Percentiles rank a stretch among this genome's conserved stretches.
Conservation (phyloP, 129 eudicot genomes). For the carrot (Daucus carota) region DNA sequence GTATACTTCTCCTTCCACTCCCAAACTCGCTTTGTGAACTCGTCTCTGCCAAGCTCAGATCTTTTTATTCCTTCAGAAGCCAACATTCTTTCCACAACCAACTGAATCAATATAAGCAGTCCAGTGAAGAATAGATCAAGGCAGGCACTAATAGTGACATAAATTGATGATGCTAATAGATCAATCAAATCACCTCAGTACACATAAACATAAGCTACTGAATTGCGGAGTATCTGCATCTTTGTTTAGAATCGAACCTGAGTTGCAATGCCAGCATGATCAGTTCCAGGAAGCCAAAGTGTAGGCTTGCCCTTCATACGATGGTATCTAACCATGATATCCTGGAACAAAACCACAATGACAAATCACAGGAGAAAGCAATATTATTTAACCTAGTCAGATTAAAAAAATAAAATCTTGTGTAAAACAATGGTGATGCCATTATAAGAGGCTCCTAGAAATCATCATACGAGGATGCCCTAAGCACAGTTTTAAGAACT, state of each 20-base stretch:
- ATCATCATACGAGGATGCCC: neutral
- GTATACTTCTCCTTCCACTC: conserved; percentile 93
- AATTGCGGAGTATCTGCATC: neutral
- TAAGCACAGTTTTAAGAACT: neutral
- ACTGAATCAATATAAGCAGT: conserved; percentile 31
- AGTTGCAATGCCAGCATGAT: conserved; percentile 99
- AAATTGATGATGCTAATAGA: neutral
- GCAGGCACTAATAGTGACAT: neutral
- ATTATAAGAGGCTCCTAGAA: neutral
- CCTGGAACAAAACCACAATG: conserved; percentile 38
- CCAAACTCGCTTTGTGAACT: conserved; percentile 92
- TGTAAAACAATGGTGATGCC: neutral
- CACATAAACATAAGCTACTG: neutral
- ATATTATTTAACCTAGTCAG: neutral
- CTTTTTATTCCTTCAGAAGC: conserved; percentile 88
- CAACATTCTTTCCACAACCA: conserved; percentile 97
- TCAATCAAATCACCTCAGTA: conserved; percentile 2
- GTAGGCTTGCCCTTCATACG: conserved; percentile 96
- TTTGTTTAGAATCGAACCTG: conserved; percentile 51
- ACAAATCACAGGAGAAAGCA: conserved; percentile 4
- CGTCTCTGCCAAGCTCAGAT: conserved; percentile 88
- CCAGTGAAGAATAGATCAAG: neutral
- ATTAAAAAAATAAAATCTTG: neutral
- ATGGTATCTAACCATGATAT: conserved; percentile 90
- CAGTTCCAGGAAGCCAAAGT: conserved; percentile 99